Base-by-base conservation (phyloP, 768 basidiomycete species). In the Russula griseocarnosa region DNA sequence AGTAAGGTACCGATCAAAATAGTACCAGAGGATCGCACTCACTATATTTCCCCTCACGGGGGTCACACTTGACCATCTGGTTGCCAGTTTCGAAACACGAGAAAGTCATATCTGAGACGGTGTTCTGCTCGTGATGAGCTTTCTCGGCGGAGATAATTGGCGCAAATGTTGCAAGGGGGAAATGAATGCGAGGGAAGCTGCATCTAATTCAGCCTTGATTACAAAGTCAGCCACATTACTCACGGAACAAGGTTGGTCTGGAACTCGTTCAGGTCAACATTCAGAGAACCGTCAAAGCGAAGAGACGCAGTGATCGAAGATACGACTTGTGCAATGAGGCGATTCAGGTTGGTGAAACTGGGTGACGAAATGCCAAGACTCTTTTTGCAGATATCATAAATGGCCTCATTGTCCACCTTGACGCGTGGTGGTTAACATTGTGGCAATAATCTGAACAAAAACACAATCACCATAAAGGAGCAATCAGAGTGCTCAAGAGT, bases 401-500 rank as follows among this genome's bases (percentile, higher is more conserved):
- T 85, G 49, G 83, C 85, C 75, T 86, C 85, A 74, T 86, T 86
- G 72, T 86, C 85, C 32, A 77, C 74, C 74, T 74, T 53, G 14
- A n/a, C 32, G 49, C 14, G 36, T 18, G 14, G 32, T 30, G 36
- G 30, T 55, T 36, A 44, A 38, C 9, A 1, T 50, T 30, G 55
- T 22, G 16, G 51, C 34, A 22, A 62, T 47, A 24, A 16, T 36
- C 38, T 9, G 54, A 47, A 30, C 8, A 1, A 18, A 38, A 60
- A 24, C 58, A 56, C 36, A 8, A 38, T 18, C 67, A 89, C 97
- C 96, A 99, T 98, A 83, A 99, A 99, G 42, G 97, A 98, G 77
- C 97, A 99, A 80, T 99, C 97, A n/a, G 97, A 97, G 79, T 99
- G 97, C 77, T 98, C 97, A 63, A 98, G 87, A 61, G 97, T 98